A percentile compares a stretch with the other conserved stretches of the same genome.
phyloP scores from a whole-genome alignment of 179 eudicot species.

The Camellia oleifera region DNA sequence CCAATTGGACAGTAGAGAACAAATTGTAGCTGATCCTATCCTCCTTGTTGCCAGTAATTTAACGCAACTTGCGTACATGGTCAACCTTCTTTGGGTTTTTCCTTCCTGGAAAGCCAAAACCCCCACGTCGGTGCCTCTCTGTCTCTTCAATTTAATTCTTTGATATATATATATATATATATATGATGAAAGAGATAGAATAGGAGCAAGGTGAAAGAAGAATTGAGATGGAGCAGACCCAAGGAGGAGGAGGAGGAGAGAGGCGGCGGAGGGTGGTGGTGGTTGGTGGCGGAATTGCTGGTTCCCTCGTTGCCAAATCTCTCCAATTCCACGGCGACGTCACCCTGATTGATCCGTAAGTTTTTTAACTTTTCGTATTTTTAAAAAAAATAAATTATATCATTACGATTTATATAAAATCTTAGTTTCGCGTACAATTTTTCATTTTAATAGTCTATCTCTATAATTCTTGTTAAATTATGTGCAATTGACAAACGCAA shows the following conservation, averaged over 20 bases:
- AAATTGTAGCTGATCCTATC: neutral
- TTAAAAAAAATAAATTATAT: too few species aligned
- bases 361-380: neutral
- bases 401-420: too few species aligned
- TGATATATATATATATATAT: neutral
- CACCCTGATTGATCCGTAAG: constrained; percentile 68
- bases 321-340: constrained; percentile 51
- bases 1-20: too few species aligned
- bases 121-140: neutral
- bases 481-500: too few species aligned
- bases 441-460: too few species aligned
- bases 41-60: neutral
- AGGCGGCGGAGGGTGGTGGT: constrained; percentile 50
- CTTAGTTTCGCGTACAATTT: too few species aligned
- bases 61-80: neutral
- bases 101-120: neutral
- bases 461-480: too few species aligned
- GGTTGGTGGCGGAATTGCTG: constrained; percentile 73
- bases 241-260: neutral
- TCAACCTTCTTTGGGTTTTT: too few species aligned
- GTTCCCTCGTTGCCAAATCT: constrained; percentile 50
- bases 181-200: neutral
- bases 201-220: neutral
- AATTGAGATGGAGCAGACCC: neutral
- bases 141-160: neutral